Base-by-base conservation (phyloP, 768 basidiomycete species). In the Sporobolomyces pararoseus region DNA sequence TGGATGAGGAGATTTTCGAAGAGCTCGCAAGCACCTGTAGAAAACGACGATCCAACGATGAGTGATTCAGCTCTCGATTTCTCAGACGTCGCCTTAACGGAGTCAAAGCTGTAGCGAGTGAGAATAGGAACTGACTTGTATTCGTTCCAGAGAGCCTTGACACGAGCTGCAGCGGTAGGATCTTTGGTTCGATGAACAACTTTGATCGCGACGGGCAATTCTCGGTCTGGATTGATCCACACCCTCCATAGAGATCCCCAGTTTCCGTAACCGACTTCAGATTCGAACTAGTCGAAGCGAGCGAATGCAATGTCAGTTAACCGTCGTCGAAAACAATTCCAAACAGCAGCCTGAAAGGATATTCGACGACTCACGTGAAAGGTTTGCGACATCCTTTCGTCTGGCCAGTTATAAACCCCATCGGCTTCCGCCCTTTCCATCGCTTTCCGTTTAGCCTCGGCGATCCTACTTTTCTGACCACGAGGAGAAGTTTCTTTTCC, bases 1-100 rank as follows among this genome's bases (percentile, higher is more conserved):
- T 0, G 92, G 93, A 78, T 97, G 95, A 13, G 88, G 86, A 75
- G 91, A 88, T 52, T 86, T 81, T 81, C 89, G 89, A 79, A 97
- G 86, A 16, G 86, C 82, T 75, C 89, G 84, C 68, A 97, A 87
- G 75, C 94, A 89, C 84, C 75, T 75, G n/a, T n/a, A n/a, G n/a
- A n/a, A 58, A 47, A n/a, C 46, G 23, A 47, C 46, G 46, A 47
- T n/a, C n/a, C n/a, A n/a, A n/a, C n/a, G n/a, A n/a, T n/a, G n/a
- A n/a, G n/a, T n/a, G n/a, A n/a, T n/a, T n/a, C n/a, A n/a, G n/a
- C n/a, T n/a, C n/a, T n/a, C n/a, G n/a, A n/a, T n/a, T n/a, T n/a
- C n/a, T n/a, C n/a, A n/a, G n/a, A n/a, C n/a, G n/a, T n/a, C n/a
- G n/a, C n/a, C n/a, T n/a, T n/a, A n/a, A n/a, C n/a, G n/a, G n/a